These are phyloP conservation scores for Citrus inodora DNA, from an alignment of 345 rosid genomes.

Conservation along the genomic window DNA sequence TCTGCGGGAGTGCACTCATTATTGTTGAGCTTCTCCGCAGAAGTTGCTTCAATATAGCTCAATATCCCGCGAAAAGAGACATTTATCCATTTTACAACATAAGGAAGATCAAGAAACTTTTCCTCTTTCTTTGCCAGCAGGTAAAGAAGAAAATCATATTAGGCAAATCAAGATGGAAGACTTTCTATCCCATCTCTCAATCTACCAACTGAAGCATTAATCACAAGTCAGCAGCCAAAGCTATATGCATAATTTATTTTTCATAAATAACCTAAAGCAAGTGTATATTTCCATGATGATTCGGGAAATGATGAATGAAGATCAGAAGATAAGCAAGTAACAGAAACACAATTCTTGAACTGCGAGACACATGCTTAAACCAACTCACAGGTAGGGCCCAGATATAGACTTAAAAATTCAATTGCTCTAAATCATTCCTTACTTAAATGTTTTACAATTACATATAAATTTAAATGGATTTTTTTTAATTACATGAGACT, in stretches of 20 bases:
- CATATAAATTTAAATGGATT: background rate
- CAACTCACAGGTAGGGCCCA: background rate
- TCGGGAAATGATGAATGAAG: background rate
- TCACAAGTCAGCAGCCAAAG: background rate
- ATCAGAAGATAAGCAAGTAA: background rate
- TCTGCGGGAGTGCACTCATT: constrained; percentile 90
- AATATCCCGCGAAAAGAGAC: constrained; percentile 92
- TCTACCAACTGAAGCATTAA: background rate
- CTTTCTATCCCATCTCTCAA: background rate
- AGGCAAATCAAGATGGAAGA: constrained; percentile 3
- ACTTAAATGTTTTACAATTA: too few species aligned
- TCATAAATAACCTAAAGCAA: background rate
- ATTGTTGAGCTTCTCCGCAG: constrained; percentile 79
- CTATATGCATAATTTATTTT: background rate
- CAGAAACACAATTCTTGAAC: background rate
- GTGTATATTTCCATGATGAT: background rate
- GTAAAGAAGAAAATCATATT: constrained; percentile 1
- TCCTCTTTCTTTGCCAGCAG: constrained; percentile 97
- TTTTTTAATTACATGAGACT: too few species aligned
- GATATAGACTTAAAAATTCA: background rate
- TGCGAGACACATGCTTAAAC: background rate
- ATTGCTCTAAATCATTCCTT: background rate
- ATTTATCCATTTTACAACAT: constrained; percentile 96
- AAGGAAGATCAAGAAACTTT: constrained; percentile 81
- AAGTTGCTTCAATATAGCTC: constrained; percentile 80